phyloP scores from a whole-genome alignment of 2,329 filamentous ascomycete genomes.

The Diaporthe australafricana region DNA sequence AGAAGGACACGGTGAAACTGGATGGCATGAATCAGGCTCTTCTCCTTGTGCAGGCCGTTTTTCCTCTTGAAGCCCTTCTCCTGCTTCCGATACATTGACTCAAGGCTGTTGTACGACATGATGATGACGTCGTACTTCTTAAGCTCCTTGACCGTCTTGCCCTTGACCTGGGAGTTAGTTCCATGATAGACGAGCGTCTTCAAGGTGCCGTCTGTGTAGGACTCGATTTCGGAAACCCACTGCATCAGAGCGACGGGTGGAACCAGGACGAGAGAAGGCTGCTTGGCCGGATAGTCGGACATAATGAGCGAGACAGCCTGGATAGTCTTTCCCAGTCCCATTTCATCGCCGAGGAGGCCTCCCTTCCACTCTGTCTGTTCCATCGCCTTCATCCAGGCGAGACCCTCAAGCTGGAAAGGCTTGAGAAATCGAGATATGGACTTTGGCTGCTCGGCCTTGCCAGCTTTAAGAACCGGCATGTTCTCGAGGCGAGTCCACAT shows the following conservation, averaged over 20 bases:
- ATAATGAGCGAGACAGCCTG: constrained; percentile 98
- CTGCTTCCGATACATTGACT: constrained; percentile 93
- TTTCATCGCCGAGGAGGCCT: constrained; percentile 94
- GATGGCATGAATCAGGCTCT: constrained; percentile 84
- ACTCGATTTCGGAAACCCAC: constrained; percentile 85
- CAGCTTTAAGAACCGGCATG: constrained; percentile 72
- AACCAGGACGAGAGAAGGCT: constrained; percentile 88
- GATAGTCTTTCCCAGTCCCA: constrained; percentile 99
- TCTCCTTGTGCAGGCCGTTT: constrained; percentile 82
- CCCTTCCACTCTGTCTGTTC: constrained; percentile 88
- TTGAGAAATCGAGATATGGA: constrained; percentile 88
- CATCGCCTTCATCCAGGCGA: constrained; percentile 95
- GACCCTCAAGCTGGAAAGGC: constrained; percentile 91
- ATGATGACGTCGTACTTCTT: constrained; percentile 92
- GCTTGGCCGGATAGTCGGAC: constrained; percentile 90
- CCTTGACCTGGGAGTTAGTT: constrained; percentile 85
- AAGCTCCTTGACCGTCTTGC: constrained; percentile 78
- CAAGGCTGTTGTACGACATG: constrained; percentile 94
- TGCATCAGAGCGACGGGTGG: constrained; percentile 96
- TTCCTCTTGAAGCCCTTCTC: constrained; percentile 89
- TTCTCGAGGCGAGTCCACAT: constrained; percentile 87
- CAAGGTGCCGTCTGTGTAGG: constrained; percentile 87
- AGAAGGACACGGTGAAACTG: constrained; percentile 92
- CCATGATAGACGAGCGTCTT: constrained; percentile 93
- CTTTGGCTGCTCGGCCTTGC: constrained; percentile 75